Percentiles rank a stretch among this genome's conserved stretches.
These are phyloP conservation scores for Trichophyton equinum DNA, from an alignment of 2,329 filamentous ascomycete species.

Conservation along the genomic window DNA sequence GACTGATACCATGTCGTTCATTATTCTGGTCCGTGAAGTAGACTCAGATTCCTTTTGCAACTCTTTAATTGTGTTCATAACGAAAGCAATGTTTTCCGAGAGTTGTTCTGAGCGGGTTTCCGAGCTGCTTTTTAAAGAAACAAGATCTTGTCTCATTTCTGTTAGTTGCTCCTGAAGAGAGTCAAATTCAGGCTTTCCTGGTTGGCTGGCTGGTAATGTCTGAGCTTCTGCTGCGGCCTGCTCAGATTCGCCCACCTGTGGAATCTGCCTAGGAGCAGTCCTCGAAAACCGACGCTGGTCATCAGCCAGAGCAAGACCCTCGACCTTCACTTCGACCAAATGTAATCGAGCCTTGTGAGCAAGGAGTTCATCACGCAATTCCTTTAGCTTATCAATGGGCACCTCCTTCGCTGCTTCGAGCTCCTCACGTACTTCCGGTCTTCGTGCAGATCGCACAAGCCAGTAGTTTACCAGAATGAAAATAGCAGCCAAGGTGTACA, in stretches of 20 bases:
- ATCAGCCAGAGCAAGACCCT: background rate
- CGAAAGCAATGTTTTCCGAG: background rate
- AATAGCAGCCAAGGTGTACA: constrained; percentile 4
- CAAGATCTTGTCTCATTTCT: background rate
- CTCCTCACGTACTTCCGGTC: background rate
- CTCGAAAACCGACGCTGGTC: background rate
- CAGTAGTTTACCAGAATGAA: background rate
- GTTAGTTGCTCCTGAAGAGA: background rate
- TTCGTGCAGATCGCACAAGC: background rate
- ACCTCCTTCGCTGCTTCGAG: background rate
- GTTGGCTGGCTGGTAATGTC: background rate
- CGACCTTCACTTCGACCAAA: background rate
- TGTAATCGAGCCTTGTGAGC: background rate
- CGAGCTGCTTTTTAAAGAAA: background rate
- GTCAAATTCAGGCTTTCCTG: background rate
- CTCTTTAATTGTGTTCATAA: background rate
- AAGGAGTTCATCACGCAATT: background rate
- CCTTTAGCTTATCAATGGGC: background rate
- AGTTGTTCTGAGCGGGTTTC: background rate
- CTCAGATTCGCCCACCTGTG: background rate
- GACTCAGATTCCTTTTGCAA: background rate
- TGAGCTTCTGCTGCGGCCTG: too few relatives aligned
- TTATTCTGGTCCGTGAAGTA: background rate
- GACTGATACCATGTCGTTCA: background rate
- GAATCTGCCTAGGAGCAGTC: background rate